Evolutionary conservation across 139 green algal genomes (phyloP).

Genomic region (Desmodesmus armatus): DNA sequence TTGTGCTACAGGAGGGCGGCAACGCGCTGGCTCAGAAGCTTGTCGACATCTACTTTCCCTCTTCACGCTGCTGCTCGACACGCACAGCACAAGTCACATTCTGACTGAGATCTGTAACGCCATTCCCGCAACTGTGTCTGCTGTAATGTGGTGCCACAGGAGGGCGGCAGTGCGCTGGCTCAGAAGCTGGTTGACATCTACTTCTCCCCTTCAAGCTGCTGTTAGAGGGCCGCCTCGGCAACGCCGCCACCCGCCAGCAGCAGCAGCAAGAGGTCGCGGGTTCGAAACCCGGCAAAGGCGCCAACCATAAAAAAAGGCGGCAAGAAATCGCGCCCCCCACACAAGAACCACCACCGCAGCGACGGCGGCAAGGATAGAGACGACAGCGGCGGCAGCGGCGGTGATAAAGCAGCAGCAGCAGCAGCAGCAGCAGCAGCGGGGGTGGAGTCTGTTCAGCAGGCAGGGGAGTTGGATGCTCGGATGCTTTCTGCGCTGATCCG

Average conservation of each 20-base stretch:
- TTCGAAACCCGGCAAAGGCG: neutral
- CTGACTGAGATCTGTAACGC: no score
- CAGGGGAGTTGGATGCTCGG: conserved; percentile 66
- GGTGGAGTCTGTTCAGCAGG: neutral
- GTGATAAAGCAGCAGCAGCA: conserved; percentile 3
- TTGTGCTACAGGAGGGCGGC: conserved; percentile 74
- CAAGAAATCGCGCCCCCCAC: neutral
- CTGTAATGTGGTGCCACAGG: no score
- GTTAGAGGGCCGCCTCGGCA: conserved; percentile 78
- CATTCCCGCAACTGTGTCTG: no score
- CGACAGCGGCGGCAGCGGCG: neutral
- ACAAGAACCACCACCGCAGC: no score
- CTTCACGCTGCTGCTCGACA: conserved; percentile 88
- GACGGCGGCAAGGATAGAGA: conserved; percentile 23
- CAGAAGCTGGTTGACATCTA: conserved; percentile 89
- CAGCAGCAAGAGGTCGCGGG: neutral
- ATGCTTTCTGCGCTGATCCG: conserved; percentile 87
- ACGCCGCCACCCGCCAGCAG: conserved; percentile 51
- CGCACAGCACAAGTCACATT: no score
- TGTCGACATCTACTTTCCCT: conserved; percentile 94
- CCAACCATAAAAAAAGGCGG: no score
- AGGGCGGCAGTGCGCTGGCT: conserved; percentile 76
- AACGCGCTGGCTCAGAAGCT: conserved; percentile 78
- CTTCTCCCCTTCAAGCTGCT: conserved; percentile 92
- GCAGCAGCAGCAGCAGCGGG: conserved; percentile 4